Evolutionary conservation across 345 rosid genomes (phyloP), one percentile per base, ranked within the genome.

Genomic region (Theobroma cacao): DNA sequence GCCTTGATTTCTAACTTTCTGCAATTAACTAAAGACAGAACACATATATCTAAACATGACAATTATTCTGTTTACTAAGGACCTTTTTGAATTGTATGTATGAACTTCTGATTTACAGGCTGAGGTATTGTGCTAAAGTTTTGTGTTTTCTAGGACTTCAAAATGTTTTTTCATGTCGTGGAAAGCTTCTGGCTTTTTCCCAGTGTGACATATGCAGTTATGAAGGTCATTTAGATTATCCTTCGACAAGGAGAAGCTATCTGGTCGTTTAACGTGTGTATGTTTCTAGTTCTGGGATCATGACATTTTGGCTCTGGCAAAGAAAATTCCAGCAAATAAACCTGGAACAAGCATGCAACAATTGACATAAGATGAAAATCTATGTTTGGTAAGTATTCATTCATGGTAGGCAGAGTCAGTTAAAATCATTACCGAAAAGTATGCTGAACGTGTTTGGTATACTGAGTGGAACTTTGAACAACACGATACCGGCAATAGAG

Each of bases 241-340:
- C 5, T 36, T 56, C 26, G 47, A 34, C 12, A 0, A 73, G 65
- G 22, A 68, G 72, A 22, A 66, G 50, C 72, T 50, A 50, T 17
- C 55, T 50, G 55, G 17, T 18, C 55, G 5, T 17, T 17, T 26
- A 8, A n/a, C n/a, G n/a, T n/a, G n/a, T n/a, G n/a, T 13, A 53
- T 53, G 55, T 66, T 41, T 18, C 7, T 33, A 55, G 52, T 68
- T 81, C 75, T 77, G 59, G 79, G 73, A 22, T 89, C 87, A 89
- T 47, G 93, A 90, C 98, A 95, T 92, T 86, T 95, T 95, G 75
- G 99, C 97, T 80, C 85, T 86, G 33, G 98, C 96, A 61, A 93
- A 92, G 81, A 87, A 78, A 64, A 93, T 86, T 79, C 99, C 97
- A 1, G 97, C 99, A 71, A 91, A 91, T 41, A 93, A 84, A 86